Base-by-base conservation (phyloP, 257 asterid species). In the Nicotiana undulata region DNA sequence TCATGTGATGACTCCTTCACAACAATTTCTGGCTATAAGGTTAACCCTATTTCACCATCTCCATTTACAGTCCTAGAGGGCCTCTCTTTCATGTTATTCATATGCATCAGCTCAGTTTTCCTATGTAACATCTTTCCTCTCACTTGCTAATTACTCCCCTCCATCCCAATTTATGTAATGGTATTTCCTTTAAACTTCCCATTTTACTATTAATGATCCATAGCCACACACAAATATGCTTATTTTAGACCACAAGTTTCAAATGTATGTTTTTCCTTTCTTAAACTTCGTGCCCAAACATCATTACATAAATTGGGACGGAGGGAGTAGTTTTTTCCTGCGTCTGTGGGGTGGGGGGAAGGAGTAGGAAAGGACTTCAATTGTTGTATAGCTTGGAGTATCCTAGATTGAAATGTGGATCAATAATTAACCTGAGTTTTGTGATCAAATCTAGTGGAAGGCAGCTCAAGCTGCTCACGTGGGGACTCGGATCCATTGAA, bases 361-460 rank as follows among this genome's bases (percentile, higher is more conserved):
- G 46, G 49, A 16, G 65, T 5, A 37, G 65, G 6, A 55, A 53
- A 26, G 46, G 29, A 80, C 34, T 12, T 31, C 12, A 29, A 7
- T 70, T 22, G 32, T 6, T 40, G 20, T 56, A 70, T 70, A 22
- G 7, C 40, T 56, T 46, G 78, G n/a, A 22, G 12, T 24, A 72
- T 72, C 78, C 15, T 22, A 76, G 61, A 66, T 16, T 49, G 31
- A 72, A 52, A 28, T 10, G 55, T 26, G 79, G 22, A 79, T 7
- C 40, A 83, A 63, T 55, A 51, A 70, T 64, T 10, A 83, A 94
- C 97, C 93, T 81, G 88, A 75, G 85, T 82, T 80, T 72, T 85
- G 67, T 79, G 80, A 77, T 84, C 85, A 20, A 84, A 81, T 79
- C 82, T 76, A 81, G 84, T 66, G 61, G 80, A 84, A 22, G 91